Evolutionary conservation across 2,329 filamentous ascomycete genomes (phyloP).

Genomic region (Verticillium nonalfalfae): DNA sequence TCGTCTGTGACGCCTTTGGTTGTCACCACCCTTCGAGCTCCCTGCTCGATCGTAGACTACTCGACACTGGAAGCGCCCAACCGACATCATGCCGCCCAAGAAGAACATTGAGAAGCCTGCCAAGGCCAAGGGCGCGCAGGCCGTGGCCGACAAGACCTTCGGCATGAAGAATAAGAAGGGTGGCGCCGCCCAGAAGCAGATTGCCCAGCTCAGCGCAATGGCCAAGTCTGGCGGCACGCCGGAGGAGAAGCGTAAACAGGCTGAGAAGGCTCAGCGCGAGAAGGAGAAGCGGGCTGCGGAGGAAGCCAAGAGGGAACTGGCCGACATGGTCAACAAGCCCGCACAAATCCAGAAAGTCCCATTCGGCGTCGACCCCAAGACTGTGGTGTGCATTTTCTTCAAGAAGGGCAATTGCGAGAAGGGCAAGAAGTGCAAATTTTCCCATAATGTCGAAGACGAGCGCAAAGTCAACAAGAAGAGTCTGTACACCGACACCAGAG

Average conservation of each 20-base stretch:
- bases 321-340: constrained; percentile 80
- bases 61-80: neutral
- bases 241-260: constrained; percentile 77
- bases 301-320: constrained; percentile 71
- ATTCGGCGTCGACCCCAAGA: constrained; percentile 97
- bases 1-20: neutral
- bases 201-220: constrained; percentile 74
- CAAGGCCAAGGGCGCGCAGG: constrained; percentile 41
- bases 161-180: constrained; percentile 99
- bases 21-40: neutral
- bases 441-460: constrained; percentile 83
- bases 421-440: constrained; percentile 96
- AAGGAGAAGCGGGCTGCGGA: constrained; percentile 91
- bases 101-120: constrained; percentile 45
- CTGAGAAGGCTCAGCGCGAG: constrained; percentile 62
- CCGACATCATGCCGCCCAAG: constrained; percentile 63
- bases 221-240: constrained; percentile 69
- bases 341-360: constrained; percentile 96
- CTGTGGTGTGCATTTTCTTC: constrained; percentile 90
- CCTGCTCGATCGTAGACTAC: neutral
- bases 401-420: constrained; percentile 98
- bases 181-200: constrained; percentile 80
- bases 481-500: constrained; percentile 79
- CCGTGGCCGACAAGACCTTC: constrained; percentile 92
- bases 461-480: constrained; percentile 90